Conservation (phyloP, 306 rosid species). For the Oxytropis ochrocephala region DNA sequence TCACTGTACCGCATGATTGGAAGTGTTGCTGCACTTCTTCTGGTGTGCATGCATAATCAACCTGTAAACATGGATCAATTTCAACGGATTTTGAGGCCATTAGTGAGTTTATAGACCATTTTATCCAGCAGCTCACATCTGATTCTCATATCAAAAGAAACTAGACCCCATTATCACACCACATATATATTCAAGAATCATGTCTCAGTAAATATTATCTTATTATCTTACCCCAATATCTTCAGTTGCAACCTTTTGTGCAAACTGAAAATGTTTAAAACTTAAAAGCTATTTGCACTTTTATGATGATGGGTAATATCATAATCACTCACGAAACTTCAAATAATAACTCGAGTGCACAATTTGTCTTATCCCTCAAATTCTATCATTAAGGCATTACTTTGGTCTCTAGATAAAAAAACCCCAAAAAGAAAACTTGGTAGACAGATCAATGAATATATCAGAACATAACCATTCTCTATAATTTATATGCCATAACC, state of each 20-base stretch:
- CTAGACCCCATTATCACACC: neutral
- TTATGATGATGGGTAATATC: neutral
- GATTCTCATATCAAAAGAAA: conserved; percentile 10
- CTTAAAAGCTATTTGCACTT: neutral
- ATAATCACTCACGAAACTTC: neutral
- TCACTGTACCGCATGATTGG: conserved; percentile 90
- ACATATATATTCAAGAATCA: neutral
- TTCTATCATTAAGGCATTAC: neutral
- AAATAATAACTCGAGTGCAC: neutral
- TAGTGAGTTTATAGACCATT: conserved; percentile 10
- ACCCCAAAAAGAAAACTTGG: neutral
- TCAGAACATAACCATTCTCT: neutral
- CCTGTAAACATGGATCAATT: conserved; percentile 47
- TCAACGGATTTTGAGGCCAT: conserved; percentile 16
- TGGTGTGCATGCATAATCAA: conserved; percentile 96
- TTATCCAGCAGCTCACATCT: neutral
- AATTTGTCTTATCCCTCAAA: neutral
- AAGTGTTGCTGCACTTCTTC: conserved; percentile 98
- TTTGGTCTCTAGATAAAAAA: neutral
- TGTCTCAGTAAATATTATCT: neutral
- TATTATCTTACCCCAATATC: neutral
- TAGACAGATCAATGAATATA: neutral
- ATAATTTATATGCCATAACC: neutral
- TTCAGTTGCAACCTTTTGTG: neutral
- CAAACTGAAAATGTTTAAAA: neutral